Base-by-base conservation (phyloP, 2,329 filamentous ascomycete species). In the Pseudocercospora eumusae region DNA sequence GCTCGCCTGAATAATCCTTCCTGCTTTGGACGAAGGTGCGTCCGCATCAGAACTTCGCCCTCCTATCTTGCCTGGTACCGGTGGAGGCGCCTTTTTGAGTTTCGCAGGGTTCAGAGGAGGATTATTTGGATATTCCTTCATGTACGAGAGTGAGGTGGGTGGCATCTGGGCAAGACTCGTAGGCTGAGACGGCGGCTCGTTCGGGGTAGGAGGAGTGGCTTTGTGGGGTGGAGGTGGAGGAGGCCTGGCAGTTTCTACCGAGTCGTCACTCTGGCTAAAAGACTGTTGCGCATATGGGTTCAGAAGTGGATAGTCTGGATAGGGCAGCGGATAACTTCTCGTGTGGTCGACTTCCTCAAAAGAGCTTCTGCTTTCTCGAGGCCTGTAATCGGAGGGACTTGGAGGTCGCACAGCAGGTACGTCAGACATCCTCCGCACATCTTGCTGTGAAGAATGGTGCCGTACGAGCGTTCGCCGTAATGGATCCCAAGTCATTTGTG, bases 101-200 rank as follows among this genome's bases (percentile, higher is more conserved):
- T 71, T 72, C 25, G 64, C 71, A 8, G 75, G 73, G 11, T 54
- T 20, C n/a, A 40, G 10, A 20, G 52, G 52, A 13, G 73, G 71
- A 13, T 74, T 70, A 36, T 75, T 71, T 3, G 81, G 80, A 65
- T 82, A 83, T 64, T 83, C 81, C 63, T 80, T 82, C 64, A 82
- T 76, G 66, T 83, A 83, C 4, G 72, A 69, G 15, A 74, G 61
- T 4, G 71, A 69, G 8, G 63, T 70, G 9, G 58, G 65, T 57
- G 36, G 67, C 57, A 61, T 63, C 27, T 64, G 53, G 18, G 63
- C 28, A 18, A 62, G 61, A 18, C 45, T 61, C 11, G 55, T 44
- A 10, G 60, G 52, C 13, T 33, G 53, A 27, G 42, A 11, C 20
- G 50, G 40, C n/a, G 64, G 56, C 23, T 18, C 42, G 7, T 64